Base-by-base conservation (phyloP, 2,329 filamentous ascomycete genomes). In the Fusarium tupiense region DNA sequence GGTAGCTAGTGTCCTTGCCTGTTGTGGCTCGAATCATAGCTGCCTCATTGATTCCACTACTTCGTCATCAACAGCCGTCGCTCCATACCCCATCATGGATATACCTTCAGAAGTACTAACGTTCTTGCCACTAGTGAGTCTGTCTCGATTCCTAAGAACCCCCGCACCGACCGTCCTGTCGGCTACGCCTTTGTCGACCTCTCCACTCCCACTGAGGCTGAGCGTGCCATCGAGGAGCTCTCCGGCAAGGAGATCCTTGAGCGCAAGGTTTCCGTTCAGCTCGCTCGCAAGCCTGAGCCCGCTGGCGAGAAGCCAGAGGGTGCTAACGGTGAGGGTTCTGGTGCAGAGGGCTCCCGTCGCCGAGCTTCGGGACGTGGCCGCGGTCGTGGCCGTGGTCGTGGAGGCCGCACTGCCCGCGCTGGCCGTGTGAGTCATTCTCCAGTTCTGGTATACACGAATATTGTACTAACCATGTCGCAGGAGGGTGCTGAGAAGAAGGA, bases 171-270 rank as follows among this genome's bases (percentile, higher is more conserved):
- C 86, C 96, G 96, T 84, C 96, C 96, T 76, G 96, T 99, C 84
- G 96, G 96, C 83, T 99, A 98, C 86, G 96, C 96, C 83, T 99
- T 99, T 84, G 96, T 99, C 84, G 96, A 98, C 83, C 93, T 99
- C 77, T 97, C 94, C 72, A 98, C 96, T 76, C 94, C 96, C 70
- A 91, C 91, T 77, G 96, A 98, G 88, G 96, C 96, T 75, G 94
- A 98, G 87, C 94, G 95, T 84, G 96, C 96, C 82, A 98, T 99
- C 80, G 89, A 91, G 80, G 94, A 98, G 87, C 93, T 99, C 77
- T 98, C 96, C 81, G 96, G 96, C 85, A 95, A 98, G 89, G 95
- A 97, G 87, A 96, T 99, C 81, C 91, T 98, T 69, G 95, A 98
- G 86, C 96, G 96, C 86, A 98, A 98, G 92, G 96, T 98, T 82